phyloP scores from a whole-genome alignment of 1,139 yeast genomes.

The Magnusiomyces sp. region DNA sequence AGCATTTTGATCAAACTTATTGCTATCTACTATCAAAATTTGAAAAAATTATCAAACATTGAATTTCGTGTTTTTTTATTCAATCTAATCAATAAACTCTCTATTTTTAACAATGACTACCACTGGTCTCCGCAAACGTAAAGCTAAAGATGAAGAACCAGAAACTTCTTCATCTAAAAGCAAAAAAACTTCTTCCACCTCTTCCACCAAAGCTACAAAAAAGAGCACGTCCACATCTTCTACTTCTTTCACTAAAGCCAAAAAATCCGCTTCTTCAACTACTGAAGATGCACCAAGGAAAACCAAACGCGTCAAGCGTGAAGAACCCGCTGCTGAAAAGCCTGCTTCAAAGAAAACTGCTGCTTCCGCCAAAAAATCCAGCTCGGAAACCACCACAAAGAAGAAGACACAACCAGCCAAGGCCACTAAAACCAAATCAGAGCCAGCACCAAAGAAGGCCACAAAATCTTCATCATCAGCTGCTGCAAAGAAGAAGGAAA shows the following conservation, averaged over 20 bases:
- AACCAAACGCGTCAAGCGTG: conserved; percentile 2
- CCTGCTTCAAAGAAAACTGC: neutral
- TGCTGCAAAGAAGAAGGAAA: conserved; percentile 17
- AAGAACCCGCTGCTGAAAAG: conserved; percentile 5
- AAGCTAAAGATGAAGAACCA: neutral
- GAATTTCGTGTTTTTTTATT: too few species aligned
- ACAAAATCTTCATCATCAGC: conserved; percentile 32
- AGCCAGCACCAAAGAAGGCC: conserved; percentile 7
- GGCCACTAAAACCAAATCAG: conserved; percentile 1
- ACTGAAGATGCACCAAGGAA: neutral
- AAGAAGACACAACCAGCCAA: conserved; percentile 2
- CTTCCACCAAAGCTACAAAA: neutral
- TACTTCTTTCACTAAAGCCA: neutral
- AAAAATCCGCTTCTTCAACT: neutral
- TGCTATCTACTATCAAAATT: too few species aligned
- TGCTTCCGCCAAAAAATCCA: conserved; percentile 11
- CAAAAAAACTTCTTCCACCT: neutral
- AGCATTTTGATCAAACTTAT: too few species aligned
- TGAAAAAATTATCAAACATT: too few species aligned
- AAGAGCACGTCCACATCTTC: neutral
- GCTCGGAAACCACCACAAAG: conserved; percentile 7
- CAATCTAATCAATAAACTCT: too few species aligned
- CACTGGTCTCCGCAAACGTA: neutral
- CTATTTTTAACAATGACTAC: too few species aligned
- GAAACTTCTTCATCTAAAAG: too few species aligned